Conservation (phyloP, 1,284 basidiomycete genomes). For the Microbotryum saponariae region DNA sequence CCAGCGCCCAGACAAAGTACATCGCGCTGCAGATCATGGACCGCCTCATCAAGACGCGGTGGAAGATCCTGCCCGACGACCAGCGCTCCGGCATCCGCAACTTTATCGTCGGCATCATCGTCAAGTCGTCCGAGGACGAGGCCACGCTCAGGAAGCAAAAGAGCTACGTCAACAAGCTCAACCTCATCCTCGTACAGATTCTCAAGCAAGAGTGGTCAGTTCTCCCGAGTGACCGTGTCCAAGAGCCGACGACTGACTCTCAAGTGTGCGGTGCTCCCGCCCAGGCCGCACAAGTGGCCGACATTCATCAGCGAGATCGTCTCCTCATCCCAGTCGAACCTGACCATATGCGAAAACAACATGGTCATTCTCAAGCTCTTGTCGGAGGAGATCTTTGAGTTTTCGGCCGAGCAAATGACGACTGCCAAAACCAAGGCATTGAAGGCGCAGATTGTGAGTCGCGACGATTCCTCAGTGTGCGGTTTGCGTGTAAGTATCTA, state of each 20-base stretch:
- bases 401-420: conserved; percentile 97
- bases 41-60: conserved; percentile 85
- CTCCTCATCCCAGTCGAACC: conserved; percentile 90
- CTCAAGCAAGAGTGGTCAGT: conserved; percentile 90
- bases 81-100: conserved; percentile 94
- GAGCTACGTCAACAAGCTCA: conserved; percentile 94
- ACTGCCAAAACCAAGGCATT: conserved; percentile 95
- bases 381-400: conserved; percentile 98
- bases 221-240: background rate
- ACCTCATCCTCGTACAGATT: conserved; percentile 92
- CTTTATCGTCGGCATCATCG: conserved; percentile 88
- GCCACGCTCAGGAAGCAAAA: conserved; percentile 77
- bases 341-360: conserved; percentile 98
- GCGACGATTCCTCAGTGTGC: background rate
- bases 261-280: background rate
- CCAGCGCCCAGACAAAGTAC: conserved; percentile 89
- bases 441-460: conserved; percentile 78
- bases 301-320: conserved; percentile 97
- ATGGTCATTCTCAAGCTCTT: conserved; percentile 98
- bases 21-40: conserved; percentile 91
- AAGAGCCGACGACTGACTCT: too few species aligned
- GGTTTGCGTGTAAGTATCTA: background rate
- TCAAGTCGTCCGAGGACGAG: conserved; percentile 73
- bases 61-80: conserved; percentile 91
- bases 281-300: conserved; percentile 87